These are phyloP conservation scores for Mimosa bimucronata DNA, from an alignment of 306 rosid species.

Conservation along the genomic window DNA sequence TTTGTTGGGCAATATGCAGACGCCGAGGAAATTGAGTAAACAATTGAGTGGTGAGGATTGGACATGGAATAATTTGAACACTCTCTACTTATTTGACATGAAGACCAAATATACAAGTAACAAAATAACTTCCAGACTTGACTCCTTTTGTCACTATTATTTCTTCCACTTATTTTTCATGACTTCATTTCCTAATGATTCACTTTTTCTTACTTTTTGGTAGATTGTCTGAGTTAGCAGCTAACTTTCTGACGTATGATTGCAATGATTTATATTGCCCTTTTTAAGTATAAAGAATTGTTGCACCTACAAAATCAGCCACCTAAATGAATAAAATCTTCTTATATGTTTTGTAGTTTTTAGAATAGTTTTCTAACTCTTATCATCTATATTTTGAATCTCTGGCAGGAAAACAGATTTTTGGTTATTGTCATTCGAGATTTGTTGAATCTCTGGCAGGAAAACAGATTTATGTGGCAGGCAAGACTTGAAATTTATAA, in stretches of 20 bases:
- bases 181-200: not conserved
- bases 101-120: constrained; percentile 2
- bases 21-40: constrained; percentile 89
- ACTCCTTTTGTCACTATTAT: not conserved
- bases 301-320: constrained; percentile 8
- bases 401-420: constrained; percentile 90
- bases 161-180: not conserved
- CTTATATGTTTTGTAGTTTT: constrained; percentile 26
- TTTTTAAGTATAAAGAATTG: not conserved
- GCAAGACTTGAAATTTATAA: not conserved
- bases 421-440: constrained; percentile 99
- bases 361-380: constrained; percentile 6
- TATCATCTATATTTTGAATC: constrained; percentile 30
- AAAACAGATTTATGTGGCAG: no score
- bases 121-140: not conserved
- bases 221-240: not conserved
- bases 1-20: constrained; percentile 51
- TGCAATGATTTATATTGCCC: not conserved
- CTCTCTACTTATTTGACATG: constrained; percentile 66
- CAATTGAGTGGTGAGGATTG: constrained; percentile 98
- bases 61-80: constrained; percentile 98
- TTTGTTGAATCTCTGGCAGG: constrained; percentile 87
- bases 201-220: not conserved
- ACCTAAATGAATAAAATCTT: constrained; percentile 15
- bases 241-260: not conserved